These are phyloP conservation scores for Somion occarium DNA, from an alignment of 1,284 basidiomycete genomes.

Conservation along the genomic window DNA sequence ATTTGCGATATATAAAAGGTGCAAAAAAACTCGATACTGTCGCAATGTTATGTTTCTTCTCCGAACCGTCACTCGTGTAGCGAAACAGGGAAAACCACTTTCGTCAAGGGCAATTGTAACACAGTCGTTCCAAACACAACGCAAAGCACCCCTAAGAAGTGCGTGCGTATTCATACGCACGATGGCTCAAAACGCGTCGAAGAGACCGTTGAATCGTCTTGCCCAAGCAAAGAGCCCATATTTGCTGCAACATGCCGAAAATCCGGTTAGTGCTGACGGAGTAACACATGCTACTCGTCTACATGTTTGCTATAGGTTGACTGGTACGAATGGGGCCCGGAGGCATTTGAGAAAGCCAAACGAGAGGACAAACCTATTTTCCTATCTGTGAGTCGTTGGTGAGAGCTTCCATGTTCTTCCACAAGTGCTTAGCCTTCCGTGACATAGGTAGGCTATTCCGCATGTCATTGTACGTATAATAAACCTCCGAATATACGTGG, in stretches of 20 bases:
- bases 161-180: too few species aligned
- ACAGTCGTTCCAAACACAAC: too few species aligned
- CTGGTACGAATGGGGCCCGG: conserved; percentile 40
- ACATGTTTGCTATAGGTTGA: conserved; percentile 20
- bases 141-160: too few species aligned
- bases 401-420: background rate
- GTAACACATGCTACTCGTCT: background rate
- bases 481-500: too few species aligned
- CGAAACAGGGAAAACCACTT: too few species aligned
- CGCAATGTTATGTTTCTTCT: too few species aligned
- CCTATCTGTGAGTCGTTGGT: conserved; percentile 26
- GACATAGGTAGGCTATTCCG: conserved; percentile 37
- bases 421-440: background rate
- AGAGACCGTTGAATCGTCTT: too few species aligned
- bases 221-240: conserved; percentile 37
- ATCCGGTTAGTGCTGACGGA: conserved; percentile 29
- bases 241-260: conserved; percentile 38
- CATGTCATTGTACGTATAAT: conserved; percentile 25
- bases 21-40: too few species aligned
- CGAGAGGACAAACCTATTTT: conserved; percentile 37
- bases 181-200: too few species aligned
- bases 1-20: too few species aligned
- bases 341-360: conserved; percentile 35
- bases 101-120: too few species aligned
- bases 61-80: too few species aligned